Conservation (phyloP, 1,139 yeast genomes). For the Kluyveromyces marxianus region DNA sequence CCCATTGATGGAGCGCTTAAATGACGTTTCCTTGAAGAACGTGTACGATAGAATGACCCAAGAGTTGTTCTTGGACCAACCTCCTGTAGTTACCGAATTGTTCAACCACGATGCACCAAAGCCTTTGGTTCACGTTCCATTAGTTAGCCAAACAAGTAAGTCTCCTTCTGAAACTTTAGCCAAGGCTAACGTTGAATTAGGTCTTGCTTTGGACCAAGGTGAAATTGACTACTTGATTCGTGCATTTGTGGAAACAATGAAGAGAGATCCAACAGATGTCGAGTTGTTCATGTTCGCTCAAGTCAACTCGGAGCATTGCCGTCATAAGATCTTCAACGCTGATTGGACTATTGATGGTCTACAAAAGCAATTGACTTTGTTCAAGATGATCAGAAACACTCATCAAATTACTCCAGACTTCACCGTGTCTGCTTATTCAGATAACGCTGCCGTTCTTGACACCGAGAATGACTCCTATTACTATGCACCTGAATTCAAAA, state of each 20-base stretch:
- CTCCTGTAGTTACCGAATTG: constrained; percentile 61
- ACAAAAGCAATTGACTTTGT: constrained; percentile 64
- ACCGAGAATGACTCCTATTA: constrained; percentile 66
- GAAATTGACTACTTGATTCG: constrained; percentile 82
- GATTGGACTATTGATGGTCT: constrained; percentile 94
- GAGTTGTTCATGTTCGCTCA: constrained; percentile 99
- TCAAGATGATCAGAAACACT: constrained; percentile 94
- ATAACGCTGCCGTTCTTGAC: constrained; percentile 96
- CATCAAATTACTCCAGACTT: constrained; percentile 71
- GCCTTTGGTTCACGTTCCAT: constrained; percentile 73
- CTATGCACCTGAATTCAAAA: constrained; percentile 67
- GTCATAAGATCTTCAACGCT: constrained; percentile 98
- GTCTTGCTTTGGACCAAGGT: constrained; percentile 86
- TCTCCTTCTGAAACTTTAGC: constrained; percentile 53
- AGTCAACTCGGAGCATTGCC: constrained; percentile 98
- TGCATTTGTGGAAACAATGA: constrained; percentile 66
- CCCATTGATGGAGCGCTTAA: constrained; percentile 50
- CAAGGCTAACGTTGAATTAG: constrained; percentile 74
- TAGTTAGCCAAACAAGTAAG: constrained; percentile 31
- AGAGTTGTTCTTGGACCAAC: constrained; percentile 44
- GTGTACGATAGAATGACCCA: constrained; percentile 97
- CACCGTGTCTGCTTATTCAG: constrained; percentile 92
- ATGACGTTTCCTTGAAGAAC: constrained; percentile 51
- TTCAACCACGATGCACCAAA: constrained; percentile 77
- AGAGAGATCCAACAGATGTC: constrained; percentile 95